These are phyloP conservation scores for Penicillium sp. DNA, from an alignment of 2,329 filamentous ascomycete genomes.

Conservation along the genomic window DNA sequence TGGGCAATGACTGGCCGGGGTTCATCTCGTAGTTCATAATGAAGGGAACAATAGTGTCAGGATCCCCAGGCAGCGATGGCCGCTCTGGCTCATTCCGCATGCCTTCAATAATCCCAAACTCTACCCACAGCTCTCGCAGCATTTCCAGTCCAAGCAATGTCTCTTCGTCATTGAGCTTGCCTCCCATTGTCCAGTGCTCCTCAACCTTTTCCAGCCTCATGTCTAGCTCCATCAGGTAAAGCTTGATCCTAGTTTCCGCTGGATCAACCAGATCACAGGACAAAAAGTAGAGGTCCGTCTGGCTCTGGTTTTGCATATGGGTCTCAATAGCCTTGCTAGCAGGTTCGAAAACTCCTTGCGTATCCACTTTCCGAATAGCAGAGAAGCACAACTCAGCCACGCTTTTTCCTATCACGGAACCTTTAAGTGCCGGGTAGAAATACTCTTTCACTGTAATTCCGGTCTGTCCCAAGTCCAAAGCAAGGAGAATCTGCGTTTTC, in stretches of 20 bases:
- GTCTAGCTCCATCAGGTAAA: slow-evolving; percentile 15
- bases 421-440: slow-evolving; percentile 18
- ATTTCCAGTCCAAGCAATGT: slow-evolving; percentile 12
- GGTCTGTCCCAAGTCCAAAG: slow-evolving; percentile 15
- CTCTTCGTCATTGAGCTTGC: slow-evolving; percentile 8
- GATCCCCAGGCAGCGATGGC: slow-evolving; percentile 7
- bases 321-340: neutral
- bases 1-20: neutral
- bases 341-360: neutral
- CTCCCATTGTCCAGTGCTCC: slow-evolving; percentile 22
- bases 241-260: slow-evolving; percentile 16
- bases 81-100: slow-evolving; percentile 6
- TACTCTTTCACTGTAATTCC: slow-evolving; percentile 19
- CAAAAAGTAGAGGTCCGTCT: slow-evolving; percentile 5
- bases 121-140: slow-evolving; percentile 16
- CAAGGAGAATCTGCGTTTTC: slow-evolving; percentile 18
- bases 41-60: slow-evolving; percentile 3
- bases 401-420: neutral
- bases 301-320: slow-evolving; percentile 4
- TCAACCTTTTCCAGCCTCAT: slow-evolving; percentile 13
- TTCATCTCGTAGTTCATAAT: slow-evolving; percentile 13
- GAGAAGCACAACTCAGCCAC: neutral
- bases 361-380: slow-evolving; percentile 5
- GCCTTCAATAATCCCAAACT: slow-evolving; percentile 11
- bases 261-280: slow-evolving; percentile 20